Percentiles rank a stretch among this genome's conserved stretches.
Conservation (phyloP, 2,329 filamentous ascomycete genomes). For the Pestalotiopsis sp. region DNA sequence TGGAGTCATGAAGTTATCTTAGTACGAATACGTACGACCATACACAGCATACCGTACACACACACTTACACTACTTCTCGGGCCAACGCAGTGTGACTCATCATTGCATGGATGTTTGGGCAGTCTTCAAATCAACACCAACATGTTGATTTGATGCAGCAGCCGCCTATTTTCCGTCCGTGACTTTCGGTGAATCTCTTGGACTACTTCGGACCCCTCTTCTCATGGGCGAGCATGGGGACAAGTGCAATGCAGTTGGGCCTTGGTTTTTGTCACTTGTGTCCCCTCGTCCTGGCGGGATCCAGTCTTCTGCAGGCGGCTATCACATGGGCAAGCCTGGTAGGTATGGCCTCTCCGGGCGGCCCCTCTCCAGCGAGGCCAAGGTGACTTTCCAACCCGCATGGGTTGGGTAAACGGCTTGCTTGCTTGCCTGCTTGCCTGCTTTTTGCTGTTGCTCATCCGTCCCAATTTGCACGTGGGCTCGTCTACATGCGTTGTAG, state of each 20-base stretch:
- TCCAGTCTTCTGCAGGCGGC: conserved; percentile 7
- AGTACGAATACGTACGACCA: neutral
- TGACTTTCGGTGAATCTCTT: conserved; percentile 2
- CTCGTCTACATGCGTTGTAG: neutral
- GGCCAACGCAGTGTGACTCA: conserved; percentile 14
- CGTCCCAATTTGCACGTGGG: neutral
- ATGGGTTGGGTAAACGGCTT: conserved; percentile 8
- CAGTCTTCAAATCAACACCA: conserved; percentile 3
- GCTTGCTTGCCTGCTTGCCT: no score
- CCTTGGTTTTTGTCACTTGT: neutral
- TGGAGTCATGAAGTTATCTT: neutral
- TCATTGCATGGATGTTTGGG: neutral
- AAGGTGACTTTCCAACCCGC: neutral
- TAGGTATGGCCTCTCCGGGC: neutral
- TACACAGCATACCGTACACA: neutral
- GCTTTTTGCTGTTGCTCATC: no score
- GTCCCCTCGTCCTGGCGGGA: neutral
- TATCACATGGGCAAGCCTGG: conserved; percentile 5
- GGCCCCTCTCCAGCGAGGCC: neutral
- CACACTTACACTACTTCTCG: neutral
- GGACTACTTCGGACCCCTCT: conserved; percentile 3
- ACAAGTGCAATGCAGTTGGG: neutral
- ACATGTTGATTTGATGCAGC: neutral
- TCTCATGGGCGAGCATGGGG: neutral
- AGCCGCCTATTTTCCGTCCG: neutral